These are phyloP conservation scores for Nothopassalora personata DNA, from an alignment of 2,329 filamentous ascomycete genomes.

Conservation along the genomic window DNA sequence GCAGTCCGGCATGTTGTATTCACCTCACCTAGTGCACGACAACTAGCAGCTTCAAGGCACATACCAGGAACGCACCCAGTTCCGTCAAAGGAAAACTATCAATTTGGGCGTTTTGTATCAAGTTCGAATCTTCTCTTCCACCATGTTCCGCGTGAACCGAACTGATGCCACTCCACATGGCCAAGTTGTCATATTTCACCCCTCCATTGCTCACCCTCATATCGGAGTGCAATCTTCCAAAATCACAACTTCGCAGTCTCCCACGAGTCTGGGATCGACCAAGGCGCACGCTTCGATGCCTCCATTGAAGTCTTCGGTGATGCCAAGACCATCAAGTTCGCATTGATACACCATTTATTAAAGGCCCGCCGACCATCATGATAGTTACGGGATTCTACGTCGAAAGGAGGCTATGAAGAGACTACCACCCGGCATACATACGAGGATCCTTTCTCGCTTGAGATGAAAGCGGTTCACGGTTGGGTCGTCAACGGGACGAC, in stretches of 20 bases:
- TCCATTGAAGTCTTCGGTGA: constrained; percentile 49
- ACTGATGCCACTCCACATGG: not conserved
- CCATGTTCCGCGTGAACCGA: not conserved
- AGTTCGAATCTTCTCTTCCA: too few relatives aligned
- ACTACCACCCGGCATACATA: constrained; percentile 45
- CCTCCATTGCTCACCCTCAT: constrained; percentile 12
- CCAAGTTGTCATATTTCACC: constrained; percentile 13
- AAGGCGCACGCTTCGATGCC: constrained; percentile 50
- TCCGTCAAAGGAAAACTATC: too few relatives aligned
- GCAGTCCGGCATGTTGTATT: not conserved
- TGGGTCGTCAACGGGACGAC: constrained; percentile 35
- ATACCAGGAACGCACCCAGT: too few relatives aligned
- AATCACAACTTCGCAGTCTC: constrained; percentile 47
- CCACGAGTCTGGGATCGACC: constrained; percentile 54
- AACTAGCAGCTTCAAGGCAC: too few relatives aligned
- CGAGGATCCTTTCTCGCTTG: constrained; percentile 41
- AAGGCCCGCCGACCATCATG: constrained; percentile 49
- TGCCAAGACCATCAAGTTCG: constrained; percentile 51
- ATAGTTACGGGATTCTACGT: constrained; percentile 41
- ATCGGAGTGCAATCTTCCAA: constrained; percentile 37
- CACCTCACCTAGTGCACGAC: not conserved
- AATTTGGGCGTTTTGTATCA: too few relatives aligned
- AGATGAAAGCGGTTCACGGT: constrained; percentile 38
- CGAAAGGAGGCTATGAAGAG: too few relatives aligned
- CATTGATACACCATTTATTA: constrained; percentile 54